Percentiles rank a stretch among this genome's conserved stretches.
Evolutionary conservation across 306 rosid species (phyloP).

Genomic region (Ormosia emarginata): DNA sequence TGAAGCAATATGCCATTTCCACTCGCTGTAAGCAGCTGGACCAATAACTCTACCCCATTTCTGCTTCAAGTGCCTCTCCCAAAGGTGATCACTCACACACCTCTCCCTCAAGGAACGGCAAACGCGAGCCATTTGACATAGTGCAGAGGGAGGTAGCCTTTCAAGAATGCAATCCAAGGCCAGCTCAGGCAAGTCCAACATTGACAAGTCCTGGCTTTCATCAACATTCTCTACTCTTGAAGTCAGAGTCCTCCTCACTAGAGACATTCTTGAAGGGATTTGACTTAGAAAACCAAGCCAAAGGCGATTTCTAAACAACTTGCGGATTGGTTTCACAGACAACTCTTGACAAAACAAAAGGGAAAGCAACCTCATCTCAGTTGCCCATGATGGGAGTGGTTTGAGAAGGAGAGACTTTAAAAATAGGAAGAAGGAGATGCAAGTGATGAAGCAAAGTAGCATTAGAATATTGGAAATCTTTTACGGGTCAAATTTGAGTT

Average conservation of each 20-base stretch:
- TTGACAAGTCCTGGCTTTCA: constrained; percentile 41
- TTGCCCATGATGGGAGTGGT: constrained; percentile 61
- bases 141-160: constrained; percentile 68
- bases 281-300: constrained; percentile 26
- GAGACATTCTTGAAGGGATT: constrained; percentile 47
- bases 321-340: constrained; percentile 29
- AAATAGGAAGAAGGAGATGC: constrained; percentile 66
- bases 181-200: constrained; percentile 85
- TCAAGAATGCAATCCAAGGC: constrained; percentile 85
- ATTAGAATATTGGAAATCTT: constrained; percentile 36
- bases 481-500: constrained; percentile 41
- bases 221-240: constrained; percentile 66
- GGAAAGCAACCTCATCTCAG: constrained; percentile 59
- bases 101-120: constrained; percentile 74
- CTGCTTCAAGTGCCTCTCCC: constrained; percentile 82
- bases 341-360: constrained; percentile 44
- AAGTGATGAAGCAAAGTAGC: constrained; percentile 76
- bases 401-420: constrained; percentile 54
- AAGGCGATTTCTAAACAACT: constrained; percentile 25
- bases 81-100: constrained; percentile 75
- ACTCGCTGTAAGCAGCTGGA: constrained; percentile 69
- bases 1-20: constrained; percentile 77
- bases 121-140: constrained; percentile 69
- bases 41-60: constrained; percentile 89
- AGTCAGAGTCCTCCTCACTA: constrained; percentile 40